Evolutionary conservation across 169 alveolate species (phyloP).

Genomic region (Amoebophrya sp.): DNA sequence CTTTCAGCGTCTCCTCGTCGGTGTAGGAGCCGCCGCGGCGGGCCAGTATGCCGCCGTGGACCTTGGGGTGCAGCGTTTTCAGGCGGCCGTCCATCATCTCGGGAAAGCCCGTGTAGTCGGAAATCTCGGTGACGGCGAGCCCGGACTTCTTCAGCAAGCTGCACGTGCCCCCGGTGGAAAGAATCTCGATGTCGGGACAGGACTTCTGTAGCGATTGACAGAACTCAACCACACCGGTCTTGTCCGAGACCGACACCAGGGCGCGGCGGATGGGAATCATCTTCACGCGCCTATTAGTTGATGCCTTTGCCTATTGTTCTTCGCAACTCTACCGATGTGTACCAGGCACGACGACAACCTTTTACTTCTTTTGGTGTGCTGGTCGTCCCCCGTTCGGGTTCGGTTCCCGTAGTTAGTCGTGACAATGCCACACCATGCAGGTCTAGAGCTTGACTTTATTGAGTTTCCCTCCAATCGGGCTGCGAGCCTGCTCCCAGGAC

Average conservation of each 20-base stretch:
- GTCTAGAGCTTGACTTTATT: no score
- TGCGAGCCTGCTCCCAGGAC: no score
- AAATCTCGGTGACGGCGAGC: background rate
- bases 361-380: no score
- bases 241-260: slow-evolving; percentile 15
- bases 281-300: no score
- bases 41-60: slow-evolving; percentile 25
- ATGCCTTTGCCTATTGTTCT: no score
- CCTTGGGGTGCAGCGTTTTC: slow-evolving; percentile 33
- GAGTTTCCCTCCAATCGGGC: no score
- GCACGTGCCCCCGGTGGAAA: slow-evolving; percentile 25
- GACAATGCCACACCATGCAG: no score
- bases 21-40: slow-evolving; percentile 5
- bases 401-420: no score
- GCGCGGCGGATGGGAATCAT: slow-evolving; percentile 4
- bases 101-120: slow-evolving; percentile 24
- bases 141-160: slow-evolving; percentile 6
- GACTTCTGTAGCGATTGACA: background rate
- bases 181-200: slow-evolving; percentile 10
- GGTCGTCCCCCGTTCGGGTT: no score
- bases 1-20: background rate
- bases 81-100: slow-evolving; percentile 30
- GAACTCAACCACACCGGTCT: slow-evolving; percentile 13
- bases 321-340: no score
- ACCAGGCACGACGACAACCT: no score